phyloP scores from a whole-genome alignment of 2,329 filamentous ascomycete species.

The Pezicula neosporulosa region DNA sequence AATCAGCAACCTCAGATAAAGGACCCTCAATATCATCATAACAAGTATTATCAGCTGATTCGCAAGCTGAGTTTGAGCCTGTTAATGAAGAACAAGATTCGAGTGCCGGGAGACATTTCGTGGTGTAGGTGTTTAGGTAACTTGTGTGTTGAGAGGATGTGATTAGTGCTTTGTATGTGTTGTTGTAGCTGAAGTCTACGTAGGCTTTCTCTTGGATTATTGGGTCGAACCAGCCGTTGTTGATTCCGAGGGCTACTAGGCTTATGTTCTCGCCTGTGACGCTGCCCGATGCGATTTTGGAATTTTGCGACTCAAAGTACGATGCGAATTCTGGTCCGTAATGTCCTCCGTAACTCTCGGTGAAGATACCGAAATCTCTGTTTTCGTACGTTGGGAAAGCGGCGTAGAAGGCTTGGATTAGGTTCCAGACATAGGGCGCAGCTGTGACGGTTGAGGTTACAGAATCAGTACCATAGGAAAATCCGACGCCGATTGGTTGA shows the following conservation, averaged over 20 bases:
- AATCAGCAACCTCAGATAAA: constrained; percentile 26
- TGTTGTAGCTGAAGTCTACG: constrained; percentile 24
- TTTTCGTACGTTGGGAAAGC: constrained; percentile 62
- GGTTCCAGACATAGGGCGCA: constrained; percentile 49
- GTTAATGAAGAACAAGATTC: constrained; percentile 38
- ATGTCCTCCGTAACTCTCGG: constrained; percentile 52
- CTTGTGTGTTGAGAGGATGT: constrained; percentile 25
- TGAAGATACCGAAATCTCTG: constrained; percentile 51
- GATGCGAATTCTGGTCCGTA: constrained; percentile 53
- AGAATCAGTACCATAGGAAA: constrained; percentile 39
- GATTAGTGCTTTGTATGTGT: constrained; percentile 38
- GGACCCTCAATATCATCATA: constrained; percentile 32
- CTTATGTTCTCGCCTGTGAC: constrained; percentile 29
- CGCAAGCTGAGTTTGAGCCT: constrained; percentile 79
- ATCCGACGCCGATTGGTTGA: constrained; percentile 36
- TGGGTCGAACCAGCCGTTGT: constrained; percentile 45
- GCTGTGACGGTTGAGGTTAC: constrained; percentile 41
- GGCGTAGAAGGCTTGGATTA: constrained; percentile 59
- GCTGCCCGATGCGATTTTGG: constrained; percentile 40
- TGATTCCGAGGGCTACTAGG: constrained; percentile 31
- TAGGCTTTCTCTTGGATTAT: constrained; percentile 45
- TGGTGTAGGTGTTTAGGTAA: constrained; percentile 31
- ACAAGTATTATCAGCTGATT: constrained; percentile 53
- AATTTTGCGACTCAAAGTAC: constrained; percentile 56
- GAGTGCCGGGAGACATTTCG: constrained; percentile 34